Conservation (phyloP, 345 rosid genomes). For the Chamaenerion angustifolium region DNA sequence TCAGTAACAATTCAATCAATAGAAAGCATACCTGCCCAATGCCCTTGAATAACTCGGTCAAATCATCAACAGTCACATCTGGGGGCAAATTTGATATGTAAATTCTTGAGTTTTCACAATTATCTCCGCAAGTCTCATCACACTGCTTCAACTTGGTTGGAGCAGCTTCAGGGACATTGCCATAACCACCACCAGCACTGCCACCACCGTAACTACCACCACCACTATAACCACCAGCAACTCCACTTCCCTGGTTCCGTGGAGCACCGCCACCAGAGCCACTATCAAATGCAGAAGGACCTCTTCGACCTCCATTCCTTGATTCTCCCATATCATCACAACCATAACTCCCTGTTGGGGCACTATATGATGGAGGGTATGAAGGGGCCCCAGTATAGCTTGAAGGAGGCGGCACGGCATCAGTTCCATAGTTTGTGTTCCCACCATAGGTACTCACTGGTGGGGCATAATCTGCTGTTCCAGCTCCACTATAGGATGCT, state of each 20-base stretch:
- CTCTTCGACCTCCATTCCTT: constrained; percentile 36
- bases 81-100: constrained; percentile 93
- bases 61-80: constrained; percentile 79
- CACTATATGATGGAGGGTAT: constrained; percentile 71
- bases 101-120: constrained; percentile 85
- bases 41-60: constrained; percentile 90
- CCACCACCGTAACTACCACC: constrained; percentile 9
- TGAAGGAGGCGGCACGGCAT: constrained; percentile 78
- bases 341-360: constrained; percentile 44
- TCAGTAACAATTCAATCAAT: too few species aligned
- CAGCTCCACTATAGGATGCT: constrained; percentile 51
- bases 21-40: constrained; percentile 67
- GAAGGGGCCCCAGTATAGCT: constrained; percentile 79
- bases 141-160: constrained; percentile 69
- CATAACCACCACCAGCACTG: constrained; percentile 25
- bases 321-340: constrained; percentile 42
- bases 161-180: constrained; percentile 29
- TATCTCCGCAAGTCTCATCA: constrained; percentile 62
- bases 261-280: constrained; percentile 43
- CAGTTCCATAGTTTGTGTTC: constrained; percentile 44
- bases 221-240: too few species aligned
- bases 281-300: constrained; percentile 11
- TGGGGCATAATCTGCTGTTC: constrained; percentile 35
- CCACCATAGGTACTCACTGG: constrained; percentile 44
- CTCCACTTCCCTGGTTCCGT: constrained; percentile 10